Conservation (phyloP, 352 stramenopile species). For the Phytophthora ramorum region DNA sequence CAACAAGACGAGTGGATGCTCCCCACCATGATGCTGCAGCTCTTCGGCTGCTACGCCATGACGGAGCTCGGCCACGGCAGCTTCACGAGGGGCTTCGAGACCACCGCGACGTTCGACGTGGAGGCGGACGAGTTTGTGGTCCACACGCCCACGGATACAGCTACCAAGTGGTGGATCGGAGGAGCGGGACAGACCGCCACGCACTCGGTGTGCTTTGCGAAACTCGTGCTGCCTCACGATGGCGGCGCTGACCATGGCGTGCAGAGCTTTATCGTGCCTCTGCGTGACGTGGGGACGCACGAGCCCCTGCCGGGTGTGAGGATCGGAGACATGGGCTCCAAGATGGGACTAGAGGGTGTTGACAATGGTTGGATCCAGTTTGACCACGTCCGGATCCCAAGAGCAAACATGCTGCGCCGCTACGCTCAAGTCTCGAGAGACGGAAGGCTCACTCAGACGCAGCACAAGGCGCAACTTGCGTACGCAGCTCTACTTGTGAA, state of each 20-base stretch:
- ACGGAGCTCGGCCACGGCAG: slow-evolving; percentile 93
- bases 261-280: slow-evolving; percentile 96
- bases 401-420: slow-evolving; percentile 79
- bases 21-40: slow-evolving; percentile 73
- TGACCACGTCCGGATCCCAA: slow-evolving; percentile 73
- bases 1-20: slow-evolving; percentile 1
- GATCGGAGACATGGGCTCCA: slow-evolving; percentile 74
- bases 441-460: slow-evolving; percentile 64
- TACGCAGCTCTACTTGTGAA: slow-evolving; percentile 83
- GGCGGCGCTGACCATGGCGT: slow-evolving; percentile 85
- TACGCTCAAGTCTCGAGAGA: slow-evolving; percentile 71
- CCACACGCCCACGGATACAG: slow-evolving; percentile 95
- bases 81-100: slow-evolving; percentile 92
- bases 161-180: slow-evolving; percentile 97
- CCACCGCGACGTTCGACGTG: slow-evolving; percentile 94
- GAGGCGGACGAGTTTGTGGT: slow-evolving; percentile 93
- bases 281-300: slow-evolving; percentile 90
- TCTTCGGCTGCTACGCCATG: slow-evolving; percentile 90
- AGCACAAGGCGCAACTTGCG: slow-evolving; percentile 68
- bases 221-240: slow-evolving; percentile 74
- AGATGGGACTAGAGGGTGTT: slow-evolving; percentile 78
- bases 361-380: slow-evolving; percentile 87
- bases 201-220: slow-evolving; percentile 95
- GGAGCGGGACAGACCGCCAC: slow-evolving; percentile 85
- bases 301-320: slow-evolving; percentile 53